A percentile compares a stretch with the other conserved stretches of the same genome.
Conservation (phyloP, 176 grass and related monocot genomes). For the Aegilops bicornis region DNA sequence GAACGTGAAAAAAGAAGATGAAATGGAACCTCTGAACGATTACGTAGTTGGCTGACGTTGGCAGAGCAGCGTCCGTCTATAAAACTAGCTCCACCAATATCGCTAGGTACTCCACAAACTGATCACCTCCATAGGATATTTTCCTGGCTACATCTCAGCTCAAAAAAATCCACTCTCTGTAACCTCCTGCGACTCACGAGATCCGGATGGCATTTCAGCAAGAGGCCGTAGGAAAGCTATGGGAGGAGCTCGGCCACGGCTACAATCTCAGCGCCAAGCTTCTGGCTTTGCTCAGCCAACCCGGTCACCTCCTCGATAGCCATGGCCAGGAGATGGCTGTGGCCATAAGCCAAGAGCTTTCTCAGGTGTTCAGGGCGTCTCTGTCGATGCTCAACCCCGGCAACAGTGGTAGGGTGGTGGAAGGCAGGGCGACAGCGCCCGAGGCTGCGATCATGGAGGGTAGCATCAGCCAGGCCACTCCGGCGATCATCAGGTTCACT, state of each 20-base stretch:
- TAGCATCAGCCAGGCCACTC: not conserved
- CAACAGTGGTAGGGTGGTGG: not conserved
- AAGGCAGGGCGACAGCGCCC: not conserved
- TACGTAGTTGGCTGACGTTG: not conserved
- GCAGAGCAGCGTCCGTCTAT: not conserved
- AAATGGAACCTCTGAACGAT: not conserved
- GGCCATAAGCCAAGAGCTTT: constrained; percentile 23
- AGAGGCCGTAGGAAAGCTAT: not conserved
- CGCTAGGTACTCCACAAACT: not conserved
- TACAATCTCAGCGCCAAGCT: constrained; percentile 25
- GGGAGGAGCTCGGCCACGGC: constrained; percentile 22
- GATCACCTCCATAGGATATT: too few relatives aligned
- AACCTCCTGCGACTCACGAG: not conserved
- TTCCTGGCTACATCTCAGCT: not conserved
- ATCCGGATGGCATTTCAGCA: constrained; percentile 32
- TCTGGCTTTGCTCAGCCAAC: constrained; percentile 11
- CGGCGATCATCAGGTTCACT: constrained; percentile 11
- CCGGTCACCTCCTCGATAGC: not conserved
- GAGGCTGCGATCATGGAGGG: not conserved
- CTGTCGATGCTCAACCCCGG: constrained; percentile 26
- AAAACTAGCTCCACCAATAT: constrained; percentile 17
- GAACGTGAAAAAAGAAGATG: too few relatives aligned
- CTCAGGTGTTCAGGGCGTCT: constrained; percentile 39
- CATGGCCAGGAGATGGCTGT: constrained; percentile 10
- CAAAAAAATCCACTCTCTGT: not conserved